Base-by-base conservation (phyloP, 352 stramenopile genomes). In the Aphanomyces astaci region DNA sequence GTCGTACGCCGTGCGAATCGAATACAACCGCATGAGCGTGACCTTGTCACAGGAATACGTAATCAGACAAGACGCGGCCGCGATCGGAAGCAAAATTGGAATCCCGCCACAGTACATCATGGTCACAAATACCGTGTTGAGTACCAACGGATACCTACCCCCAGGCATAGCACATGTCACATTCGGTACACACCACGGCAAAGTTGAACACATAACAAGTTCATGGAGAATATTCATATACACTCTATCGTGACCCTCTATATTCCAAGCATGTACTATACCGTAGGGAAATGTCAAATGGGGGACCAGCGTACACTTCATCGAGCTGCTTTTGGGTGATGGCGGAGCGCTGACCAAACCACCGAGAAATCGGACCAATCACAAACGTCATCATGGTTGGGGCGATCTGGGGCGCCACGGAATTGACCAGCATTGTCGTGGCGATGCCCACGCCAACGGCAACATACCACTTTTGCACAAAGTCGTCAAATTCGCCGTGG, bases 381-480 rank as follows among this genome's bases (percentile, higher is more conserved):
- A 94, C 17, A 25, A 79, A 87, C 70, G 89, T 78, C 28, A 91
- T 75, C 13, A 90, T 28, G n/a, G 82, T 74, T 10, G 90, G 71
- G 17, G 81, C 59, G 9, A 76, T 24, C 22, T 93, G 85, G 0
- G 85, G 84, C 27, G 85, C 73, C 24, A 94, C 73, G 0, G 86
- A 78, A 71, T 95, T 95, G 72, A 94, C 85, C 32, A 92, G 68
- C 87, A 95, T 95, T 3, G 86, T 93, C 74, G 81, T 91, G 0
- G 87, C 87, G 70, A 95, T 88, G 31, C 82, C 85, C 75, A 94
- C 89, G 43, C 87, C 87, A 24, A 95, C 87, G 2, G 76, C 90
- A 11, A 84, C 79, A 71, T 94, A 95, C 87, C 87, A 95, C 9
- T 92, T 78, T 32, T 85, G 86, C 55, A 92, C 81, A 73, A 95